Evolutionary conservation across 495 filamentous ascomycete species (phyloP).

Genomic region (Penicillium canariense): DNA sequence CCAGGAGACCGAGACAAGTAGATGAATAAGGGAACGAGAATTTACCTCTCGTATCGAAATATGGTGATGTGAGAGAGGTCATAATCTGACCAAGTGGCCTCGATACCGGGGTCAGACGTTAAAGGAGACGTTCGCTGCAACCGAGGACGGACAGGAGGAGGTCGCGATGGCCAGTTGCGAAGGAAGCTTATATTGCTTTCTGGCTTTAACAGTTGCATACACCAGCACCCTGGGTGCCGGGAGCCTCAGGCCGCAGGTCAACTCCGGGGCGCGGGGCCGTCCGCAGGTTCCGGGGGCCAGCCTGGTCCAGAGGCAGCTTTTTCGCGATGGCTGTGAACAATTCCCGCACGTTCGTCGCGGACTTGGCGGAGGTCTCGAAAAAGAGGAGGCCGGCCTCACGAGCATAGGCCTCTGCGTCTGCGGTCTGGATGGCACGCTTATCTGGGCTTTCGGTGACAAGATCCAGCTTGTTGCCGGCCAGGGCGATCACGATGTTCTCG

Average conservation of each 20-base stretch:
- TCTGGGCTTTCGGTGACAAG: constrained; percentile 85
- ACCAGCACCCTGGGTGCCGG: constrained; percentile 69
- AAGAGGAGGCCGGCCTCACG: constrained; percentile 89
- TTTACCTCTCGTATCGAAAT: constrained; percentile 12
- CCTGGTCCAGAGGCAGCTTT: constrained; percentile 95
- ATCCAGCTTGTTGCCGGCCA: constrained; percentile 97
- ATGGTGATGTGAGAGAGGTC: constrained; percentile 2
- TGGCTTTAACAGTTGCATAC: constrained; percentile 69
- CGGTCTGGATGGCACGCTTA: constrained; percentile 84
- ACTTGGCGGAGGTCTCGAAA: constrained; percentile 98
- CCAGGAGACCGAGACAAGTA: constrained; percentile 21
- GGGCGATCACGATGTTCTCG: constrained; percentile 98
- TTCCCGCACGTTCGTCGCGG: constrained; percentile 90
- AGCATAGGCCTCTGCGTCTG: constrained; percentile 93
- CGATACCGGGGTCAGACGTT: not conserved
- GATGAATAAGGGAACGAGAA: constrained; percentile 15
- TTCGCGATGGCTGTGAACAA: constrained; percentile 97
- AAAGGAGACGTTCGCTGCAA: not conserved
- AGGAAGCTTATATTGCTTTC: not conserved
- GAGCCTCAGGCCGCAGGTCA: constrained; percentile 72
- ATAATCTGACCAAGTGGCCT: not conserved
- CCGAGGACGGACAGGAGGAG: not conserved
- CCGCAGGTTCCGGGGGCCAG: constrained; percentile 77
- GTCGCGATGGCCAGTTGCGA: not conserved
- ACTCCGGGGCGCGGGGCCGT: constrained; percentile 75